Percentiles rank a stretch among this genome's conserved stretches.
phyloP scores from a whole-genome alignment of 345 rosid species.

The Citrus inodora region DNA sequence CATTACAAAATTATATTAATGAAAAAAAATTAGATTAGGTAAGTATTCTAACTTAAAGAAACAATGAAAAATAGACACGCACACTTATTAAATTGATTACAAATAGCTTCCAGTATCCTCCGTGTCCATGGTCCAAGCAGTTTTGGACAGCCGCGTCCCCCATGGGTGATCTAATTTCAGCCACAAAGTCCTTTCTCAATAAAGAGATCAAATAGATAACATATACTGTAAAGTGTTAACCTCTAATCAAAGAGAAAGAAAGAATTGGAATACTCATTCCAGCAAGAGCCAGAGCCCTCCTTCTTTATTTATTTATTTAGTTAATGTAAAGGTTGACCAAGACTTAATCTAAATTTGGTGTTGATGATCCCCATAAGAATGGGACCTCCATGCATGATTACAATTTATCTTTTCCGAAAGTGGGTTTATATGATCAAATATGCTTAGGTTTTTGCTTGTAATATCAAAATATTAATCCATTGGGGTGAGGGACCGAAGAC shows the following conservation, averaged over 20 bases:
- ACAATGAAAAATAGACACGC: background rate
- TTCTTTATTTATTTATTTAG: too few relatives aligned
- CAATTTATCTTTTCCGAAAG: conserved; percentile 12
- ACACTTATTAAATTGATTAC: too few relatives aligned
- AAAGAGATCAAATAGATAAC: conserved; percentile 6
- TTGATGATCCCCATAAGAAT: conserved; percentile 20
- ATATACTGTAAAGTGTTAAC: background rate
- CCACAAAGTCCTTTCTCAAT: conserved; percentile 21
- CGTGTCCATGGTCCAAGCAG: conserved; percentile 13
- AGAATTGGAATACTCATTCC: conserved; percentile 1
- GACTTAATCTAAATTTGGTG: background rate
- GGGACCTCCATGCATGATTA: conserved; percentile 25
- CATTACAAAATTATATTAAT: too few relatives aligned
- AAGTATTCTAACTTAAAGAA: too few relatives aligned
- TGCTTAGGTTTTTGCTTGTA: background rate
- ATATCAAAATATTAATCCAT: background rate
- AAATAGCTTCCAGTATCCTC: too few relatives aligned
- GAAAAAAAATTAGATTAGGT: too few relatives aligned
- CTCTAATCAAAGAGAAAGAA: background rate
- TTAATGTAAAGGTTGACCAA: conserved; percentile 15
- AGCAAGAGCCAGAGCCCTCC: background rate
- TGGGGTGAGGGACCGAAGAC: background rate
- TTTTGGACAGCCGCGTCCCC: background rate
- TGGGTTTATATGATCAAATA: background rate
- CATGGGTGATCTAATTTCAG: conserved; percentile 13